Evolutionary conservation across 1,284 basidiomycete genomes (phyloP).

Genomic region (Inonotus hispidus): DNA sequence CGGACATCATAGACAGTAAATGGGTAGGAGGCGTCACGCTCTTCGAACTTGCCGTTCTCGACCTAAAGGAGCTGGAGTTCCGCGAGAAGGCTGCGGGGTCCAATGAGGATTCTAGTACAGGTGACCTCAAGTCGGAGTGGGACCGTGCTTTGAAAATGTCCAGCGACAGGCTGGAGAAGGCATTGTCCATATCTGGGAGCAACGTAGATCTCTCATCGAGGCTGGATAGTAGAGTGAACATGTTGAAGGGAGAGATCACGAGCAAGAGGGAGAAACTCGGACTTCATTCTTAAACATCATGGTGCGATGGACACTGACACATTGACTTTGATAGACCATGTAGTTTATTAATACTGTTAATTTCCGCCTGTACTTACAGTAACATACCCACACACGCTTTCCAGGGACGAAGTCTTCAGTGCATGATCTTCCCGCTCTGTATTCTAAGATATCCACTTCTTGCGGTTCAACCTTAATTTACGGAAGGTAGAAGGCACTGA

Average conservation of each 20-base stretch:
- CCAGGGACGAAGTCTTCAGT: too few species aligned
- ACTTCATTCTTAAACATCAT: neutral
- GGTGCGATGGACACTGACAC: neutral
- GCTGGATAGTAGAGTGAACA: conserved; percentile 60
- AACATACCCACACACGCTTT: neutral
- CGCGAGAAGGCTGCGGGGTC: conserved; percentile 12
- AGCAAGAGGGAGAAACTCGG: conserved; percentile 47
- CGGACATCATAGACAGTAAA: conserved; percentile 41
- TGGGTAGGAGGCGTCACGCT: conserved; percentile 63
- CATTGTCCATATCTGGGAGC: conserved; percentile 44
- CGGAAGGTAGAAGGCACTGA: too few species aligned
- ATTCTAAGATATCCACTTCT: too few species aligned
- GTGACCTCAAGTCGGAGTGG: conserved; percentile 37
- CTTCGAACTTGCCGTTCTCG: conserved; percentile 64
- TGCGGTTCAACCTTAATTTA: too few species aligned
- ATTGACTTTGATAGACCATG: neutral
- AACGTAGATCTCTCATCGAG: conserved; percentile 59
- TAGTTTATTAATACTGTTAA: neutral
- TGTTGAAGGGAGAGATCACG: conserved; percentile 66
- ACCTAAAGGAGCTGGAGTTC: conserved; percentile 50
- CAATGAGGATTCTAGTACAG: conserved; percentile 17
- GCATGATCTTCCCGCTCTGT: neutral
- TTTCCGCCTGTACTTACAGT: neutral
- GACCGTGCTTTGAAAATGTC: conserved; percentile 40
- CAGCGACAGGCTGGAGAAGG: conserved; percentile 45